Conservation (phyloP, 805 yeast species). For the Scheffersomyces amazonensis region DNA sequence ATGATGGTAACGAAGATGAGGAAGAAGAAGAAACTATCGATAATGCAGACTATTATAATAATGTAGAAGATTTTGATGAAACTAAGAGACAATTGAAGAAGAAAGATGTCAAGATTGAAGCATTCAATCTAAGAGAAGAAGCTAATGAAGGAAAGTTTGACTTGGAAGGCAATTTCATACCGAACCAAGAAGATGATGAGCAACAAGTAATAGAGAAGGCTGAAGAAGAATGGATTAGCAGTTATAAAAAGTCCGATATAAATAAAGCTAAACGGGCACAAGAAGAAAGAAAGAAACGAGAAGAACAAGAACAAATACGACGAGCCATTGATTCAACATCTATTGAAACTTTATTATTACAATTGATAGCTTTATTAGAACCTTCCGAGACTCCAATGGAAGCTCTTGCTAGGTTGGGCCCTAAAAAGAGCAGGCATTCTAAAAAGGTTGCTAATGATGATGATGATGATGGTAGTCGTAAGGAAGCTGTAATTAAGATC, state of each 20-base stretch:
- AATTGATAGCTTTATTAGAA: constrained; percentile 44
- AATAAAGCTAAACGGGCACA: constrained; percentile 42
- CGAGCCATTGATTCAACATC: constrained; percentile 10
- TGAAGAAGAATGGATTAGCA: constrained; percentile 17
- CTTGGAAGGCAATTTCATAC: constrained; percentile 55
- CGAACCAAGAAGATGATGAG: constrained; percentile 27
- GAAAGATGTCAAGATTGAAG: constrained; percentile 49
- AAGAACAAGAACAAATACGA: constrained; percentile 7
- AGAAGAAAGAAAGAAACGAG: constrained; percentile 32
- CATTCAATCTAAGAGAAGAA: constrained; percentile 60
- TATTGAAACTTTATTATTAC: constrained; percentile 13
- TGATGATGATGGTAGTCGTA: constrained; percentile 17
- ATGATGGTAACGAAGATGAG: constrained; percentile 12
- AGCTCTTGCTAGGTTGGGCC: constrained; percentile 43
- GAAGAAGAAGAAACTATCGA: constrained; percentile 9
- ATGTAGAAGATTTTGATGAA: constrained; percentile 19
- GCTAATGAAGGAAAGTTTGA: constrained; percentile 59
- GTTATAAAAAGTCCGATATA: constrained; percentile 15
- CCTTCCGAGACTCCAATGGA: constrained; percentile 63
- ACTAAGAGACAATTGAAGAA: constrained; percentile 7
- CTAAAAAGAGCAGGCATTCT: constrained; percentile 13
- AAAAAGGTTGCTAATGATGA: constrained; percentile 8
- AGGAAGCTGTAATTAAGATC: constrained; percentile 25
- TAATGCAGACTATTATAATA: constrained; percentile 22
- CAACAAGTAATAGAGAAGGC: constrained; percentile 23